phyloP scores from a whole-genome alignment of 306 rosid genomes.

The Calophaca sinica region DNA sequence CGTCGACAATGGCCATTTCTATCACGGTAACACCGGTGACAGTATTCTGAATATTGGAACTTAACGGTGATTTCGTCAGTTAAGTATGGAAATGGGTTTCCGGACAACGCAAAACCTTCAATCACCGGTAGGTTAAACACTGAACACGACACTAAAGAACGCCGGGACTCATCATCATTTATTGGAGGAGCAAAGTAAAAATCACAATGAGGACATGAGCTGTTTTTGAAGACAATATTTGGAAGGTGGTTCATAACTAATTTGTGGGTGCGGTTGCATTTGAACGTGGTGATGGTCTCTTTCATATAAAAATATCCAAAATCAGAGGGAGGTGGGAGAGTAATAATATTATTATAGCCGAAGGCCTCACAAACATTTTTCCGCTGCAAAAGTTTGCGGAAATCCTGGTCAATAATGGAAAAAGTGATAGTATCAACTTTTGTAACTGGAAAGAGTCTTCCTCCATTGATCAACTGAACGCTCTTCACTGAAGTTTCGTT shows the following conservation, averaged over 20 bases:
- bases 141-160: slow-evolving; percentile 20
- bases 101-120: too few species aligned
- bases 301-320: neutral
- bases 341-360: neutral
- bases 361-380: neutral
- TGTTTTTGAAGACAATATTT: neutral
- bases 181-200: slow-evolving; percentile 27
- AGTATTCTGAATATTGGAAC: neutral
- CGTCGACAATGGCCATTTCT: neutral
- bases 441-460: slow-evolving; percentile 5
- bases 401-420: neutral
- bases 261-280: slow-evolving; percentile 27
- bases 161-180: neutral
- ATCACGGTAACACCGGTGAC: neutral
- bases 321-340: slow-evolving; percentile 32
- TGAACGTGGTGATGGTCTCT: neutral
- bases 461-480: slow-evolving; percentile 9
- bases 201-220: neutral
- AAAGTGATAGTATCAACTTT: neutral
- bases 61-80: slow-evolving; percentile 16
- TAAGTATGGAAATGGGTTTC: slow-evolving; percentile 13
- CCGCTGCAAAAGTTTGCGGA: neutral
- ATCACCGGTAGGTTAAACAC: slow-evolving; percentile 36
- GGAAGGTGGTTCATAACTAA: too few species aligned
- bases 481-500: neutral